Percentiles rank a stretch among this genome's conserved stretches.
These are phyloP conservation scores for Vitellaria paradoxa DNA, from an alignment of 179 eudicot species.

Conservation along the genomic window DNA sequence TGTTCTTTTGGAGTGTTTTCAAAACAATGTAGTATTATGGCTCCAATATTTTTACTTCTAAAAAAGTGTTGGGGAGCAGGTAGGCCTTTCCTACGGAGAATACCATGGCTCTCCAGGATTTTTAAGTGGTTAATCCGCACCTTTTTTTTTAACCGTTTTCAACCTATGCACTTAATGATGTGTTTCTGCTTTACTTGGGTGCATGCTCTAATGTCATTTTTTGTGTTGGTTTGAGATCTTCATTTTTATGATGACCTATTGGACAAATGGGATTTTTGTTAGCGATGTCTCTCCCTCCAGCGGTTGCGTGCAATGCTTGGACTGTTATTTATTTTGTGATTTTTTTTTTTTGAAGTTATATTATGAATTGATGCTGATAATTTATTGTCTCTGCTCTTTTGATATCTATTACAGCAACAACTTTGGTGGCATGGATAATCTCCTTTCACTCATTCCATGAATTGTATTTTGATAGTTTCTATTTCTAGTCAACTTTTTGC, in stretches of 20 bases:
- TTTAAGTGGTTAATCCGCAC: constrained; percentile 16
- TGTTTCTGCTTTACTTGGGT: neutral
- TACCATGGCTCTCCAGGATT: constrained; percentile 14
- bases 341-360: neutral
- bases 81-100: constrained; percentile 11
- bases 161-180: constrained; percentile 1
- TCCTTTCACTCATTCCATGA: neutral
- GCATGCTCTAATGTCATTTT: constrained; percentile 5
- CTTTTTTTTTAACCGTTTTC: neutral
- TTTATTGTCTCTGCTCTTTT: neutral
- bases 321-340: neutral
- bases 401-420: neutral
- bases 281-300: no score
- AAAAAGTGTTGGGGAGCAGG: constrained; percentile 20
- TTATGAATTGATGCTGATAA: neutral
- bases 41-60: constrained; percentile 10
- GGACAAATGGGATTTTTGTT: neutral
- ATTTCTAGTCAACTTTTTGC: neutral
- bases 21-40: constrained; percentile 36
- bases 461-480: neutral
- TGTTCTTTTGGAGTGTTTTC: constrained; percentile 21
- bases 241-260: neutral
- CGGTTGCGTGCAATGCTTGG: no score
- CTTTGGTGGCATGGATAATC: neutral
- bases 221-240: neutral